Base-by-base conservation (phyloP, 192 early-diverging fungal species). In the Entomortierella beljakovae region DNA sequence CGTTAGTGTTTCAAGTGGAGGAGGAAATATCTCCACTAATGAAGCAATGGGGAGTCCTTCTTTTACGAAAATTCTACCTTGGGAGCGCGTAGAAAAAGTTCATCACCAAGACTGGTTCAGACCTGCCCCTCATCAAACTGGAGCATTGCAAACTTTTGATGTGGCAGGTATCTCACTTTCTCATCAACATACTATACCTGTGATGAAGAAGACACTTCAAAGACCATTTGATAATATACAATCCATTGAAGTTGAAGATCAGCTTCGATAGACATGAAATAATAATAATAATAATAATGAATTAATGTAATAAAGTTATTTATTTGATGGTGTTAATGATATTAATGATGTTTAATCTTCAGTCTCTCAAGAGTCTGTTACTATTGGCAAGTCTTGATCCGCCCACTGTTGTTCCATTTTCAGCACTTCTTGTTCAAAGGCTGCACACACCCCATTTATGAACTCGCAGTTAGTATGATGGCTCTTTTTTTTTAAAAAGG, bases 51-150 rank as follows among this genome's bases (percentile, higher is more conserved):
- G n/a, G n/a, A n/a, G n/a, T n/a, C n/a, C n/a, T n/a, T n/a, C n/a
- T n/a, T n/a, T n/a, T 18, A 57, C 40, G 15, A 20, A 35, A 31
- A 77, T 79, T 33, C 67, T 52, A 23, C 68, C 75, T 0, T 79
- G 75, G 75, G 75, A 79, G 32, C 53, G 75, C 1, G 50, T 79
- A 26, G 75, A 79, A 23, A 54, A 54, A n/a, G 55, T 79, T 26
- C 75, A 70, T 40, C 67, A 70, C n/a, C 75, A 79, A 42, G 68
- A 79, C 28, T 79, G 75, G 75, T 79, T 79, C 68, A 32, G 68
- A 29, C 75, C 75, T 1, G 75, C 61, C 25, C 66, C 75, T 9
- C 75, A 79, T 52, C 75, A 79, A 16, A 61, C 75, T 1, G 67
- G 67, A 2, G 75, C 75, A 0, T 20, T 70, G 2, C 67, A 65